Base-by-base conservation (phyloP, 768 basidiomycete species). In the Lentinula guzmanii region DNA sequence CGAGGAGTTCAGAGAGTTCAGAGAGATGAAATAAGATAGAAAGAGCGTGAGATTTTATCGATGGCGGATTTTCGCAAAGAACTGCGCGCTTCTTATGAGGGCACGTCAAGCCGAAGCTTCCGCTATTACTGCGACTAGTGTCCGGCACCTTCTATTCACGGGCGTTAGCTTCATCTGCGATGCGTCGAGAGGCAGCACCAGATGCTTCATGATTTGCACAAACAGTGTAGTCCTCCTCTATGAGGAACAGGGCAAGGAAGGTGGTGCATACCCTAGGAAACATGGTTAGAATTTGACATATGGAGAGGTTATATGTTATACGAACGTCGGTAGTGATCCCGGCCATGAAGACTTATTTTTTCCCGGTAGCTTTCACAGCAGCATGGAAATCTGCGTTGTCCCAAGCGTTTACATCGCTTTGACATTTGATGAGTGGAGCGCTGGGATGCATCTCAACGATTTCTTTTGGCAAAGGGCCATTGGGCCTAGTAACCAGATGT, bases 331-430 rank as follows among this genome's bases (percentile, higher is more conserved):
- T 82, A n/a, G 72, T 73, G 58, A 82, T 80, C 1, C 81, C 80
- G n/a, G 73, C 80, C 16, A 81, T 65, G 65, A 81, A 80, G 51
- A 82, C 66, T 59, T 82, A 80, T 65, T 76, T 78, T 68, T 79
- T 81, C 10, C 79, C 79, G 6, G 79, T 79, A 1, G 79, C 78
- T 50, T 73, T 67, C 15, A 82, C 78, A 18, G 80, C 80, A 1
- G 69, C 70, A 42, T 75, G 71, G 73, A 82, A 81, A 58, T 79
- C 79, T 5, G 69, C 60, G 66, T 79, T 81, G 65, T 82, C 80
- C 81, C 81, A 82, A 8, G 81, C 80, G 59, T 82, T 70, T 13
- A 82, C 80, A 65, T 82, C 79, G 2, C 79, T 80, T 28, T 76
- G 68, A 15, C 81, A 73, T 68, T 76, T 78, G 71, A 82, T 77